Base-by-base conservation (phyloP, 2,329 filamentous ascomycete species). In the Fusarium succisae region DNA sequence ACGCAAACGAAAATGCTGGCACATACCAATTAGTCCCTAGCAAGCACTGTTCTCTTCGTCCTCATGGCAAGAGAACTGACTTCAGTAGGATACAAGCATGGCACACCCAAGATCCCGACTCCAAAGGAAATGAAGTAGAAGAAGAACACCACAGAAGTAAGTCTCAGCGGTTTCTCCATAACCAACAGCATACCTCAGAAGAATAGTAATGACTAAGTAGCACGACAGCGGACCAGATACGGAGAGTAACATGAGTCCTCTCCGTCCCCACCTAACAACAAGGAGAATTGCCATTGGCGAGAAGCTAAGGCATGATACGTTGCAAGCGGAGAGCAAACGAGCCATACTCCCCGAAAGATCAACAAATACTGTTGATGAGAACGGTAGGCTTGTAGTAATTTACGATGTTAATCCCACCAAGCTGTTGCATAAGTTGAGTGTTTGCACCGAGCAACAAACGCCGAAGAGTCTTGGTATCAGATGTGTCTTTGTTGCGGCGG, bases 311-410 rank as follows among this genome's bases (percentile, higher is more conserved):
- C 78, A 78, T 0, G 74, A 73, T 3, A 79, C 72, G 47, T 66
- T 89, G 69, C 84, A 86, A 0, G 86, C 87, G 0, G 87, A 84
- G 9, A 90, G 81, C 0, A 89, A 79, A 9, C 87, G 83, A 2
- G 87, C 85, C 26, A 28, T 72, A 87, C 78, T 82, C 53, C 88
- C 84, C 3, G 79, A 79, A 10, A 89, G 81, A 1, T 86, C 86
- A 4, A 30, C 28, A 11, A 12, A 89, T 87, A 3, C 84, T 87
- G 20, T 84, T 76, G 53, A 88, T 88, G 1, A 89, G 78, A 0
- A 89, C 85, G 0, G 84, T 86, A 0, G 87, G 86, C 0, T 89
- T 76, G 48, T 79, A 80, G 18, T 76, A 67, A 17, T 37, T 58
- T 53, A 77, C 71, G 14, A 68, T 67, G 7, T 54, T 66, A 15